Evolutionary conservation across 305 asterid species (phyloP), one percentile per base, ranked within the genome.

Genomic region (Fraxinus floribunda): DNA sequence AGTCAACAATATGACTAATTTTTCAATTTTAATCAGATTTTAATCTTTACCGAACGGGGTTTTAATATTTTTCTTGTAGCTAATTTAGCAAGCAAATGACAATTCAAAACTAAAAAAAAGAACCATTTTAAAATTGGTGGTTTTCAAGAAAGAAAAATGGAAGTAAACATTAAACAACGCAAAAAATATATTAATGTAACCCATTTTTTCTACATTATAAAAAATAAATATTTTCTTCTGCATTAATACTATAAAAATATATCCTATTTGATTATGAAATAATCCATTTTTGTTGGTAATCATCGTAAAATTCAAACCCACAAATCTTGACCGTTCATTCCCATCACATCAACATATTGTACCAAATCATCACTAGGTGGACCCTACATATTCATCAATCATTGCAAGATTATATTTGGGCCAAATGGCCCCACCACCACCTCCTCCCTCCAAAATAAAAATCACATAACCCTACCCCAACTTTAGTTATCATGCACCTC

Each of bases 351-450:
- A 77, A 72, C 79, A n/a, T 70, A 26, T 60, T 36, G 15, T 55
- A n/a, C 44, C 62, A 57, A 8, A 39, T 38, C 75, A 71, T 55
- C 79, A 55, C 55, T 38, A 3, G 44, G 39, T 70, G 57, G 83
- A 74, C 11, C 77, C 79, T 79, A 35, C 7, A 10, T 79, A 62
- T 79, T 87, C 84, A 76, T 41, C 88, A 85, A 79, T 81, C 68
- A 83, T 73, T 85, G 80, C 11, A 78, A 29, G 84, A 68, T 70
- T 32, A 79, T 87, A 85, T 87, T 82, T 85, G 74, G 80, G 75
- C 84, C 46, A 18, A 76, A 32, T 82, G 83, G 80, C 15, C 80
- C 88, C 83, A 81, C 36, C 64, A n/a, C 55, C 13, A 55, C 36
- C 3, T 5, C 29, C 30, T 13, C 30, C 60, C 24, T 7, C 32